Base-by-base conservation (phyloP, 257 asterid genomes). In the Petunia secreta region DNA sequence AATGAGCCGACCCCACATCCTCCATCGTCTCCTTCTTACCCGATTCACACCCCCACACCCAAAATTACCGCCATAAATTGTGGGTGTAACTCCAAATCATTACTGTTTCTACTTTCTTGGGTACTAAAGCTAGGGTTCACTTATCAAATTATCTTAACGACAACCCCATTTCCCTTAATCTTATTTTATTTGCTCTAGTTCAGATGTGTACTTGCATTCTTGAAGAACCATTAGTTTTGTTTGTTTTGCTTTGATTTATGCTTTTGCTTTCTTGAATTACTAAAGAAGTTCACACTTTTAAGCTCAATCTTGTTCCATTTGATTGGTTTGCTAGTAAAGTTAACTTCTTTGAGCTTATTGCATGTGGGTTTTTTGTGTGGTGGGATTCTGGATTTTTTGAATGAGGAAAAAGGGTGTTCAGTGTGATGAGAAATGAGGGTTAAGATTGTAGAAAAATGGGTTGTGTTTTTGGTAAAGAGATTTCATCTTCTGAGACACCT, bases 401-500 rank as follows among this genome's bases (percentile, higher is more conserved):
- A 83, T 86, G 92, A 84, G 91, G 80, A 65, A 48, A 79, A 69
- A 77, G 80, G 52, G 73, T 82, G 71, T 78, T 82, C 64, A 86
- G 82, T 84, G 87, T 54, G 83, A 84, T 92, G 96, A 90, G 94
- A 89, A 83, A 92, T 90, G 94, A 91, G 90, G 83, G 83, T 80
- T 91, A 64, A 71, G 79, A 88, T 89, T 86, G n/a, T 66, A 86
- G 90, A 83, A 78, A 87, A 82, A 94, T 94, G 98, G 98, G 98
- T 80, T 94, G 97, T 87, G 97, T 88, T 10, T 94, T 94, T 81
- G 96, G 93, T 78, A 94, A 86, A 89, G 94, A 89, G 89, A 86
- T 81, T 85, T 88, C 89, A 53, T 88, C 96, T 15, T 74, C 96
- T 59, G 85, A 87, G 76, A 85, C 87, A 63, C 87, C 90, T 69